Percentiles rank a stretch among this genome's conserved stretches.
phyloP scores from a whole-genome alignment of 805 yeast species.

The Kuraishia cidri region DNA sequence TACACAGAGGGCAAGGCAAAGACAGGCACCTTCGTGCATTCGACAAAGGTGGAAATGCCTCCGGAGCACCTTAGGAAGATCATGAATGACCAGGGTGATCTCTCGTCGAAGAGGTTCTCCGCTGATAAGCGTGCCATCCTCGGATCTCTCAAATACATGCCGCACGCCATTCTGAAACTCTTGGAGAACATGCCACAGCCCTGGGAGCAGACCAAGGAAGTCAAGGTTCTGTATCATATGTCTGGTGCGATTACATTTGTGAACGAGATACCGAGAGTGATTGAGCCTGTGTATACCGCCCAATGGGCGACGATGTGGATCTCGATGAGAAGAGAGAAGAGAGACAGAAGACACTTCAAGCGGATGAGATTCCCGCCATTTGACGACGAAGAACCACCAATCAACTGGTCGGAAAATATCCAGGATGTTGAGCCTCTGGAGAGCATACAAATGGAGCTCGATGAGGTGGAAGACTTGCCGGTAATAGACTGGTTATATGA shows the following conservation, averaged over 20 bases:
- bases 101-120: conserved; percentile 69
- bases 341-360: conserved; percentile 83
- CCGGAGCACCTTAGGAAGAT: conserved; percentile 88
- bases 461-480: conserved; percentile 49
- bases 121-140: conserved; percentile 81
- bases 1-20: conserved; percentile 27
- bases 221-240: conserved; percentile 78
- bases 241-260: conserved; percentile 96
- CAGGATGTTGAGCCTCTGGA: conserved; percentile 66
- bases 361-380: conserved; percentile 93
- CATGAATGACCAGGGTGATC: conserved; percentile 75
- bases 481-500: conserved; percentile 79
- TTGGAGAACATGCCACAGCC: conserved; percentile 98
- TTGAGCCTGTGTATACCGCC: conserved; percentile 84
- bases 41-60: conserved; percentile 76
- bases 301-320: conserved; percentile 96
- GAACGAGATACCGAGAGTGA: conserved; percentile 84
- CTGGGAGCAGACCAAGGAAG: conserved; percentile 87
- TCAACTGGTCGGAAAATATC: conserved; percentile 73
- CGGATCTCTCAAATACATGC: conserved; percentile 90
- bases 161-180: conserved; percentile 86
- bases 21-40: conserved; percentile 39
- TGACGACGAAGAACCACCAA: conserved; percentile 95
- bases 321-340: conserved; percentile 88
- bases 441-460: conserved; percentile 61